Conservation (phyloP, 352 stramenopile species). For the Pythium sukuiense region DNA sequence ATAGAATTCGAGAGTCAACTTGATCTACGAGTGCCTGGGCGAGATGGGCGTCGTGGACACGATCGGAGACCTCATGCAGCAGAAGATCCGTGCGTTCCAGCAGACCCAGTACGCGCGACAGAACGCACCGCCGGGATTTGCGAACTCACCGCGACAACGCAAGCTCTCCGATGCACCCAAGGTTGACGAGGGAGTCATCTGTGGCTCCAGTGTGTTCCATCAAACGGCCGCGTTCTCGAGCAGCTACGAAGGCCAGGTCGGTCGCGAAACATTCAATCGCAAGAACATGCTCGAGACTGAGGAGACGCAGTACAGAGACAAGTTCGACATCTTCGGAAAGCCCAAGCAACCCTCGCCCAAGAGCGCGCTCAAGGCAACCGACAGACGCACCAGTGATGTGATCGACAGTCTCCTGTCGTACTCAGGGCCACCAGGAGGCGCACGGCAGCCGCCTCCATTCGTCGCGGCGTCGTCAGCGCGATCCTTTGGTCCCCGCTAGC, state of each 20-base stretch:
- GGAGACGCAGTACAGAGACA: slow-evolving; percentile 48
- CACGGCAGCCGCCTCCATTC: slow-evolving; percentile 21
- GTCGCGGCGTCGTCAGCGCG: neutral
- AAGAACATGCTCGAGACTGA: slow-evolving; percentile 60
- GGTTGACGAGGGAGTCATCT: slow-evolving; percentile 57
- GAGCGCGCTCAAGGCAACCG: neutral
- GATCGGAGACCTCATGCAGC: slow-evolving; percentile 62
- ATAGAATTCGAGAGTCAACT: slow-evolving; percentile 58
- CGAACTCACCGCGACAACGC: slow-evolving; percentile 26
- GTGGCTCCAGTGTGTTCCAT: slow-evolving; percentile 54
- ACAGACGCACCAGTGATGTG: slow-evolving; percentile 32
- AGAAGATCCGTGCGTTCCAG: slow-evolving; percentile 56
- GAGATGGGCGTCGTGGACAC: slow-evolving; percentile 54
- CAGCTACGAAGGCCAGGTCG: slow-evolving; percentile 65
- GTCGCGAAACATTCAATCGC: slow-evolving; percentile 45
- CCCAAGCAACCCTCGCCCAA: slow-evolving; percentile 41
- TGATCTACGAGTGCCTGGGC: slow-evolving; percentile 61
- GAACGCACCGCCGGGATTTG: slow-evolving; percentile 20
- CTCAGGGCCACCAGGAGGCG: neutral
- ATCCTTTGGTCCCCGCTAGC: slow-evolving; percentile 10
- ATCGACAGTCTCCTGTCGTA: slow-evolving; percentile 51
- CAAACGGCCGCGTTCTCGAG: slow-evolving; percentile 55
- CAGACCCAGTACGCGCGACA: slow-evolving; percentile 38
- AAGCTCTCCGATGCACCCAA: slow-evolving; percentile 10
- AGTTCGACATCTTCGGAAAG: slow-evolving; percentile 67